Base-by-base conservation (phyloP, 345 rosid species). In the Melastoma malabathricum region DNA sequence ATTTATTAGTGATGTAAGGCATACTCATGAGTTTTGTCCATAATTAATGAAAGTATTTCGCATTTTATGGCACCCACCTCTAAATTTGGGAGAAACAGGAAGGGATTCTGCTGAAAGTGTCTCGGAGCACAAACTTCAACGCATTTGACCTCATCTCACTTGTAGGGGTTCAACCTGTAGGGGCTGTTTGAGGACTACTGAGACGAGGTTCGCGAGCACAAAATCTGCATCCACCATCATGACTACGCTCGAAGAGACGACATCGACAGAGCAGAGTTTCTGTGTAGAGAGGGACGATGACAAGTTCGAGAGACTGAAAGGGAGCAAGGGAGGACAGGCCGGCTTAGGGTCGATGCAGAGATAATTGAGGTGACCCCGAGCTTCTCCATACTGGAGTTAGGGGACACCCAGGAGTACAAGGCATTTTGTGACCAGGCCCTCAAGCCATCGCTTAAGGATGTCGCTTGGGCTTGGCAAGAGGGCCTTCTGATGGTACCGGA, bases 271-370 rank as follows among this genome's bases (percentile, higher is more conserved):
- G 59, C 64, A 77, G 22, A 29, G 38, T 18, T 83, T 81, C 54
- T 61, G 50, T 46, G 43, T 83, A 44, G 64, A 54, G 61, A 77
- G 68, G 54, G 69, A 67, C 55, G 69, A 69, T 51, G 67, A 71
- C 45, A 89, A 84, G 16, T 66, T 57, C 49, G 74, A 86, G 62
- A 78, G 79, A 63, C 67, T 89, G 59, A 72, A 75, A 44, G 84
- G 79, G n/a, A n/a, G n/a, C 45, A 78, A 72, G 97, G 95, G 23
- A 83, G 97, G 48, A 89, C 86, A 69, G 95, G 97, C 39, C 80
- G 67, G 46, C 76, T 89, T 1, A 82, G 51, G 5, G 75, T 89
- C 23, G 79, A 86, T 48, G 94, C 90, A 0, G 94, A 83, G 62
- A 81, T 89, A 13, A 81, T 72, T 22, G 94, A 86, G 68, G 90